Evolutionary conservation across 352 stramenopile genomes (phyloP).

Genomic region (Globisporangium paroecandrum): DNA sequence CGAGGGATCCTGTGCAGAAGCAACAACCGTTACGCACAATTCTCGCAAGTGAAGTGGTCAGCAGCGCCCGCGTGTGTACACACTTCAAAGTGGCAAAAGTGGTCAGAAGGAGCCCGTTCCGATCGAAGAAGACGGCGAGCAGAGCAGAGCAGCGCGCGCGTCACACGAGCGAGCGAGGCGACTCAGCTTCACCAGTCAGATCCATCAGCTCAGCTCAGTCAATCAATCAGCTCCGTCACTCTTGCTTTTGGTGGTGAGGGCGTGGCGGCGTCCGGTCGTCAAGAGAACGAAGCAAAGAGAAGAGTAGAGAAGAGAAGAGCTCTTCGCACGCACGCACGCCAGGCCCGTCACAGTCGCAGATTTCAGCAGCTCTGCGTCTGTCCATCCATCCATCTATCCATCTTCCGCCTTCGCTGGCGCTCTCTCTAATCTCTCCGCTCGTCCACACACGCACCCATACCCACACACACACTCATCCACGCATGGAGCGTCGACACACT

Average conservation of each 20-base stretch:
- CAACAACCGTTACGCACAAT: conserved; percentile 3
- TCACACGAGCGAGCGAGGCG: neutral
- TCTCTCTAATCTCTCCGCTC: neutral
- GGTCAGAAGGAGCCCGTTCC: conserved; percentile 19
- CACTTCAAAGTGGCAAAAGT: conserved; percentile 15
- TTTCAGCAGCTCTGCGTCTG: neutral
- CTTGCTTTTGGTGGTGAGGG: neutral
- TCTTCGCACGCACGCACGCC: neutral
- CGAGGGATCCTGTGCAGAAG: neutral
- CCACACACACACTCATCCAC: neutral
- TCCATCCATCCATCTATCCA: neutral
- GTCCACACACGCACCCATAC: neutral
- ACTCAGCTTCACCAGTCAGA: conserved; percentile 2
- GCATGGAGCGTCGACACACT: neutral
- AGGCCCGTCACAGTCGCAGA: neutral
- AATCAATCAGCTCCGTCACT: neutral
- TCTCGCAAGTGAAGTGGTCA: conserved; percentile 14
- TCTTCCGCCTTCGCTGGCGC: neutral
- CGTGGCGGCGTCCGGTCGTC: too few species aligned
- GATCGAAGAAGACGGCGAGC: neutral
- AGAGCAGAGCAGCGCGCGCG: neutral
- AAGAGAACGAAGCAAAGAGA: neutral
- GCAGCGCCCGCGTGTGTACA: conserved; percentile 11
- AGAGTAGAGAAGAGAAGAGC: neutral
- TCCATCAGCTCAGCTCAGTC: neutral